Evolutionary conservation across 2,329 filamentous ascomycete genomes (phyloP).

Genomic region (Aspergillus sp.): DNA sequence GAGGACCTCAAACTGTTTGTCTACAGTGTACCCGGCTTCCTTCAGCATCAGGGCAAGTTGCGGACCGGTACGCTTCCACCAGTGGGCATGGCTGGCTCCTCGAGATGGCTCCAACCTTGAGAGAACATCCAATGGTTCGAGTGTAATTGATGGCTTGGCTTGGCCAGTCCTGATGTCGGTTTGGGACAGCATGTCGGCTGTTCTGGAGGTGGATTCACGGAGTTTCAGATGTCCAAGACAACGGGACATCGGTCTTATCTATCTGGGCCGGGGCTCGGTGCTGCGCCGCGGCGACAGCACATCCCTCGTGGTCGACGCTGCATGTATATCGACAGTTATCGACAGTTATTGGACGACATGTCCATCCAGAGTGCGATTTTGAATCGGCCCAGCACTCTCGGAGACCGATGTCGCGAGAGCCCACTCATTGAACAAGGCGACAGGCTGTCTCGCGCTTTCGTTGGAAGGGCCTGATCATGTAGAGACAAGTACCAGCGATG

Average conservation of each 20-base stretch:
- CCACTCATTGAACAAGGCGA: no score
- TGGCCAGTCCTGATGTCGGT: background rate
- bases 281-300: background rate
- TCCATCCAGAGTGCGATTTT: background rate
- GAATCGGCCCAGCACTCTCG: background rate
- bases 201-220: background rate
- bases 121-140: background rate
- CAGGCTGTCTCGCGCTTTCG: no score
- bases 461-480: no score
- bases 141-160: background rate
- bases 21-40: conserved; percentile 13
- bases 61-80: conserved; percentile 18
- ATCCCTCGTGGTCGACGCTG: background rate
- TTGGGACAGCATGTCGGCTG: background rate
- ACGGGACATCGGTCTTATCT: background rate
- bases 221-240: background rate
- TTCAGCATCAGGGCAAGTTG: conserved; percentile 16
- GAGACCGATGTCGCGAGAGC: no score
- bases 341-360: background rate
- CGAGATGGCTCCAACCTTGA: background rate
- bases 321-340: background rate
- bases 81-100: conserved; percentile 2
- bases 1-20: conserved; percentile 18
- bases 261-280: background rate
- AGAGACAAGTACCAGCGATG: no score